Evolutionary conservation across 2,329 filamentous ascomycete species (phyloP).

Genomic region (Penicillium occitanis): DNA sequence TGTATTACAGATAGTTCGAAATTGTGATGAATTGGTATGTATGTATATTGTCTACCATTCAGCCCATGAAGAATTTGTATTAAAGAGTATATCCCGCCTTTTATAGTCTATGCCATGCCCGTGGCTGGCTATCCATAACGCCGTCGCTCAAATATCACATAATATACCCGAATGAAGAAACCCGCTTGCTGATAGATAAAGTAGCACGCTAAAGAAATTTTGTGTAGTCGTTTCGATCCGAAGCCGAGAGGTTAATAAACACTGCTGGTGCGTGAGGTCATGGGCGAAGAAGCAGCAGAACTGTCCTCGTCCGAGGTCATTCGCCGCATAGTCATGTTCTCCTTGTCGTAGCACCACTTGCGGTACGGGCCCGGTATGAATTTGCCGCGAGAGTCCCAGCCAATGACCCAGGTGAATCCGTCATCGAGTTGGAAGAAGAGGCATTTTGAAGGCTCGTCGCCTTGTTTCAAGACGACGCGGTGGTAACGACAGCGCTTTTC

Average conservation of each 20-base stretch:
- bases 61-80: constrained; percentile 1
- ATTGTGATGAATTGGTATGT: constrained; percentile 26
- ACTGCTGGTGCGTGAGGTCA: constrained; percentile 34
- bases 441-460: constrained; percentile 40
- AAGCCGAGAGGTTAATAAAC: constrained; percentile 27
- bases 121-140: constrained; percentile 7
- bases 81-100: background rate
- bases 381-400: constrained; percentile 51
- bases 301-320: constrained; percentile 36
- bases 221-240: background rate
- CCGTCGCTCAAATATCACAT: constrained; percentile 18
- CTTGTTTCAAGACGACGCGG: constrained; percentile 39
- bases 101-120: background rate
- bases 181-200: constrained; percentile 15
- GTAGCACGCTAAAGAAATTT: background rate
- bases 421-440: constrained; percentile 54
- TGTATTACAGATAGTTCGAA: constrained; percentile 36
- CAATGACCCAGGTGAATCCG: constrained; percentile 50
- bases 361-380: constrained; percentile 54
- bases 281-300: constrained; percentile 36
- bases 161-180: constrained; percentile 4
- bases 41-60: background rate
- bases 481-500: constrained; percentile 48
- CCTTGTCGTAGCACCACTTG: constrained; percentile 49
- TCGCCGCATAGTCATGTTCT: constrained; percentile 38